Base-by-base conservation (phyloP, 2,329 filamentous ascomycete species). In the Aureobasidium sp. region DNA sequence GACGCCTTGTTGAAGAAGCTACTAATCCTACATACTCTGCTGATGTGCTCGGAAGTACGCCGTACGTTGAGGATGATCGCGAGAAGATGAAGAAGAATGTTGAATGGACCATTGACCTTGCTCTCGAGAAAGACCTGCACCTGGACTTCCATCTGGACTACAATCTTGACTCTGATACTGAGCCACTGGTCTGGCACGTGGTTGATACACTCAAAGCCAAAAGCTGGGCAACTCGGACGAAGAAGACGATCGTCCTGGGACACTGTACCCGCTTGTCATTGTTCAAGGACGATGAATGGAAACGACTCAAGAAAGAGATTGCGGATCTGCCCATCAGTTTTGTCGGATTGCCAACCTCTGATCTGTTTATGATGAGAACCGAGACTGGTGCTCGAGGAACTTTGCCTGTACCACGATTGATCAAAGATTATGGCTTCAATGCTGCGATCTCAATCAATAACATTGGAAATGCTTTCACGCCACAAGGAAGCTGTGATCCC, bases 91-190 rank as follows among this genome's bases (percentile, higher is more conserved):
- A 79, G 58, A 69, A 71, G 53, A 90, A 89, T 67, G 82, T 89
- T 20, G 75, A 80, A 20, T 90, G 84, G 83, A 83, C 87, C 17
- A 75, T 87, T 42, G 74, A 78, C 1, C 76, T 79, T 27, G 84
- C 85, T 1, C 69, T 85, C 41, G 64, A 74, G 26, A 69, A 78
- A 42, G 69, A 72, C 1, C 78, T 85, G 56, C 83, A 88, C 69
- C 72, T 90, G 5, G 87, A 90, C 68, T 84, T 90, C 50, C 88
- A 90, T 69, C 77, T 90, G 6, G 88, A 90, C 71, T 90, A 90
- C 70, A 85, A 85, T 62, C 75, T 90, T 2, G 80, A 86, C 57
- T 63, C 73, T 2, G 67, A 69, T 1, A 78, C 73, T 50, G 76
- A 80, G 55, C 75, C 84, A 0, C 73, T 85, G 60, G 73, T 86